phyloP scores from a whole-genome alignment of 176 grass and related monocot species.

The Musa acuminata region DNA sequence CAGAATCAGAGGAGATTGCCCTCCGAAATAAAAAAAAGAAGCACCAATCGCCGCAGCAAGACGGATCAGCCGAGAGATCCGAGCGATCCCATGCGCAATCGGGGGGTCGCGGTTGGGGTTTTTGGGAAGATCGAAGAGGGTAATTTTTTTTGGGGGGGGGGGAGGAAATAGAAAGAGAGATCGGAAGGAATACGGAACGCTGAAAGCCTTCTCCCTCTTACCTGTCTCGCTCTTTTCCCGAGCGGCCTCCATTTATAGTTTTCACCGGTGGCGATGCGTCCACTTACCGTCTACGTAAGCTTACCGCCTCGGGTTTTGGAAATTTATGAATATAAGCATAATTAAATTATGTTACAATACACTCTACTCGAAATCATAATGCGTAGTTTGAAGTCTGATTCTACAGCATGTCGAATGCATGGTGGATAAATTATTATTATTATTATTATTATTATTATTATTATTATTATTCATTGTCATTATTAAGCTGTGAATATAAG shows the following conservation, averaged over 20 bases:
- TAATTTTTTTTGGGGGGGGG: not conserved
- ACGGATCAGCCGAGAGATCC: slow-evolving; percentile 9
- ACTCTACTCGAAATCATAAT: no score
- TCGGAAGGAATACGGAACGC: not conserved
- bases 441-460: no score
- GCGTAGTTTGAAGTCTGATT: no score
- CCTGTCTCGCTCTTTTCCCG: not conserved
- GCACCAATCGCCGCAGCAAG: not conserved
- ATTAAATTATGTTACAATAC: no score
- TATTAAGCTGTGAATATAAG: no score
- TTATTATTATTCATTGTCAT: no score
- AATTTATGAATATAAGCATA: no score
- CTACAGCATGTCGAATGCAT: no score
- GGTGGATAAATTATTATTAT: no score
- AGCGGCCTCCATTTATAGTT: slow-evolving; percentile 2
- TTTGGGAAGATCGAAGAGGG: not conserved
- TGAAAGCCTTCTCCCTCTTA: no score
- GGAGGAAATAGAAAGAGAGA: not conserved
- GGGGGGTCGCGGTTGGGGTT: not conserved
- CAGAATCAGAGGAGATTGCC: not conserved
- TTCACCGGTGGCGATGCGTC: not conserved
- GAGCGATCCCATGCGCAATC: slow-evolving; percentile 14
- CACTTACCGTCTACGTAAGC: no score
- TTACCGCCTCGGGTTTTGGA: no score
- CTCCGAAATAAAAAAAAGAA: not conserved